Base-by-base conservation (phyloP, 345 rosid genomes). In the Syzygium grande region DNA sequence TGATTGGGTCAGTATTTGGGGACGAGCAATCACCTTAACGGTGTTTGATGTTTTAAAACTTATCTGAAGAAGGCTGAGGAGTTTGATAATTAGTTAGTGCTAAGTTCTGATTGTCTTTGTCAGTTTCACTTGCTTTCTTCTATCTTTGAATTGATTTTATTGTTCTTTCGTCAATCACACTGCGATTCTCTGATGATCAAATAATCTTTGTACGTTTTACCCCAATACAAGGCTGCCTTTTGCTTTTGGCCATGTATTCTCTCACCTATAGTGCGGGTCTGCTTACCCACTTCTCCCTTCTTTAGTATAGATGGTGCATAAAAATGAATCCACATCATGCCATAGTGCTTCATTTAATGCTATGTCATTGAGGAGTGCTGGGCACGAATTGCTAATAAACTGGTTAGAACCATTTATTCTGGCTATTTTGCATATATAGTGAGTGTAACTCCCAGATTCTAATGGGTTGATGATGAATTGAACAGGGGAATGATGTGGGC, bases 401-500 rank as follows among this genome's bases (percentile, higher is more conserved):
- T 19, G 0, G 52, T 43, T 52, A 30, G 30, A 29, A 84, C 19
- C 27, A 29, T 46, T 29, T 29, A 14, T 30, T 54, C 53, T 54
- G 85, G 84, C 41, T 52, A 17, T 77, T 38, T 68, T 86, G 83
- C 49, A 86, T 86, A 17, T 15, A 4, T 63, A 2, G 17, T 25
- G 1, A 59, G 68, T 27, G 0, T 22, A 3, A 49, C 52, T 17
- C 84, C 16, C 13, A 22, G 46, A 52, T 84, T 84, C 27, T 84
- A 22, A 21, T 54, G 13, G 11, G 23, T 27, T 84, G 14, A 53
- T 1, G 46, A 13, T 0, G 63, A 12, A 53, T 85, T 89, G 89
- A 56, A 51, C 94, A 98, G 99, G 99, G 98, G 16, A 92, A 92
- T 91, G 99, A 98, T 85, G 99, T 98, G 86, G 99, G 99, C 87